Evolutionary conservation across 768 basidiomycete genomes (phyloP).

Genomic region (Boletellus sp.): DNA sequence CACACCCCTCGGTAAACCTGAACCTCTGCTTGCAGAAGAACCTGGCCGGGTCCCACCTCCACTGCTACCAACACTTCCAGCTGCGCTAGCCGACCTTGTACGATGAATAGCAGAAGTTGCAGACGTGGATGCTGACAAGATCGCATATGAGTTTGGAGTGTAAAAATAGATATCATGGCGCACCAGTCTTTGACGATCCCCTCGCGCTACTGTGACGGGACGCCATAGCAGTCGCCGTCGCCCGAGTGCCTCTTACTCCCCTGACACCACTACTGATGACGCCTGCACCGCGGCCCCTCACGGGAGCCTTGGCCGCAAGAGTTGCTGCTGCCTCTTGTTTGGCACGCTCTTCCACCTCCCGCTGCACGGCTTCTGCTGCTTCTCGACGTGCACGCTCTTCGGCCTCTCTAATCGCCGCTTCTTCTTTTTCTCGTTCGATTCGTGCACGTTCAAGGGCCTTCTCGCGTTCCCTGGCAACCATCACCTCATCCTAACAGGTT

Average conservation of each 20-base stretch:
- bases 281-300: conserved; percentile 43
- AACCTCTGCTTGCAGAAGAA: conserved; percentile 24
- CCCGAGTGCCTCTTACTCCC: conserved; percentile 71
- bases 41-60: conserved; percentile 20
- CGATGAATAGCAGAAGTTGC: conserved; percentile 20
- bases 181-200: conserved; percentile 41
- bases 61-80: conserved; percentile 18
- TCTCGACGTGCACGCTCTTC: conserved; percentile 32
- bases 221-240: conserved; percentile 45
- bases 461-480: conserved; percentile 42
- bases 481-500: conserved; percentile 53
- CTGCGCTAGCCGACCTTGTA: conserved; percentile 25
- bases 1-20: conserved; percentile 23
- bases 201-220: conserved; percentile 45
- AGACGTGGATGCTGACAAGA: conserved; percentile 10
- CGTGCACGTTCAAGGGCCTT: conserved; percentile 27
- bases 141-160: conserved; percentile 5
- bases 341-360: conserved; percentile 46
- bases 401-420: conserved; percentile 39
- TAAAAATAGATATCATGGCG: conserved; percentile 1
- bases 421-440: conserved; percentile 36
- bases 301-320: conserved; percentile 23
- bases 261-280: conserved; percentile 53
- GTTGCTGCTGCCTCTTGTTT: conserved; percentile 47
- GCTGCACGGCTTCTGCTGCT: conserved; percentile 34